Base-by-base conservation (phyloP, 371 early-diverging fungal species). In the Mortierella sp. region DNA sequence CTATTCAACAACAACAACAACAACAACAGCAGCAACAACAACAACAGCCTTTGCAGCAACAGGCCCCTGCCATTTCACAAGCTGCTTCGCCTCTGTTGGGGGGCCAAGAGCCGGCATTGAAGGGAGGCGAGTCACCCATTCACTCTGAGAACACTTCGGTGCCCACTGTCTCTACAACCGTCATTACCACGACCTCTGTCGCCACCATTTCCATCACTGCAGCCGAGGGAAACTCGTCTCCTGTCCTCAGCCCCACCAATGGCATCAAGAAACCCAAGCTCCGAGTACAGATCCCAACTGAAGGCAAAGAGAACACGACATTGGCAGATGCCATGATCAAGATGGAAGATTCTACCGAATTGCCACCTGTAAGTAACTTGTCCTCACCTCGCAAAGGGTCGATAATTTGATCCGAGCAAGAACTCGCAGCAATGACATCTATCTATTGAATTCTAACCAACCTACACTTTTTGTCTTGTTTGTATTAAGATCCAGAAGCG, bases 291-390 rank as follows among this genome's bases (percentile, higher is more conserved):
- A 78, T 78, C 48, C 78, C 78, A 0, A 68, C 58, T 49, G 74
- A 73, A 23, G 64, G 68, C 31, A 73, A 73, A 28, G 68, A 73
- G 23, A 72, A 53, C 9, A 38, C 74, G 9, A 68, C 74, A 3
- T 49, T 76, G 18, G 61, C 70, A 0, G 78, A 66, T n/a, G 50
- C 78, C 31, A 62, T 76, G 71, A 62, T 76, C 58, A 76, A 76
- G 43, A 62, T 61, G 2, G 76, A 74, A 34, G 78, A 70, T 34
- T 70, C 78, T 6, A 68, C 55, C 31, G 70, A 76, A 52, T 47
- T 76, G 56, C 78, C 78, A 54, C 78, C 78, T 18, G 78, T 76
- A 76, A 56, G 78, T 56, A 16, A n/a, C n/a, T n/a, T n/a, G n/a
- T n/a, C n/a, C n/a, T n/a, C n/a, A n/a, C n/a, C n/a, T 34, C 34